phyloP scores from a whole-genome alignment of 306 rosid genomes.

The Fragaria ananassa region DNA sequence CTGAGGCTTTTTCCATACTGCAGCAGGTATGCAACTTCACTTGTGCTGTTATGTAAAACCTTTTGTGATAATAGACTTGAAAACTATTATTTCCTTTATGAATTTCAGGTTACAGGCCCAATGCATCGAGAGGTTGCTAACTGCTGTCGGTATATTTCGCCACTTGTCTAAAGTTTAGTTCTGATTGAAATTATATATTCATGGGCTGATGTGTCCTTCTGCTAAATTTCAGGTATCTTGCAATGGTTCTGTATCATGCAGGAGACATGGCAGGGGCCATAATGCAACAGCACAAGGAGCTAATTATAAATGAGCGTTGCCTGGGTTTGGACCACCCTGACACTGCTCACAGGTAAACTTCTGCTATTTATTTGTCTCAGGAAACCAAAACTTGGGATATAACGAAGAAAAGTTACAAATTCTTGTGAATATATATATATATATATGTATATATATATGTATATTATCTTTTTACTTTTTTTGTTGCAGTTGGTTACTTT shows the following conservation, averaged over 20 bases:
- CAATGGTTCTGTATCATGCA: conserved; percentile 97
- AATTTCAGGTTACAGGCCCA: conserved; percentile 88
- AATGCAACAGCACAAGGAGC: conserved; percentile 94
- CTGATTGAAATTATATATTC: neutral
- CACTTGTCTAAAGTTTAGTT: conserved; percentile 10
- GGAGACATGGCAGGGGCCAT: conserved; percentile 99
- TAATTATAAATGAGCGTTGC: conserved; percentile 93
- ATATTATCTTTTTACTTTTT: neutral
- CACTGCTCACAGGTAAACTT: conserved; percentile 87
- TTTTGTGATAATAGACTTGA: neutral
- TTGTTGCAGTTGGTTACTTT: neutral
- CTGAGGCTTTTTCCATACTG: conserved; percentile 93
- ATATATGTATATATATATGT: neutral
- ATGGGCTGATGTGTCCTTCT: conserved; percentile 5
- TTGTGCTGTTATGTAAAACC: conserved; percentile 16
- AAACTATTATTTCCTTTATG: conserved; percentile 14
- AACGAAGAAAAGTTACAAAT: neutral
- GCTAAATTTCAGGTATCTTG: conserved; percentile 83
- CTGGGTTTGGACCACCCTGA: conserved; percentile 98
- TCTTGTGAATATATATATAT: neutral
- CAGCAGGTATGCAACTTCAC: conserved; percentile 69
- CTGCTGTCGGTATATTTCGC: conserved; percentile 71
- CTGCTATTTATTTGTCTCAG: conserved; percentile 18
- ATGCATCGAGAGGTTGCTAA: conserved; percentile 99
- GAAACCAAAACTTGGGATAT: neutral